Percentiles rank a stretch among this genome's conserved stretches.
phyloP scores from a whole-genome alignment of 768 basidiomycete genomes.

The Calocera viscosa region DNA sequence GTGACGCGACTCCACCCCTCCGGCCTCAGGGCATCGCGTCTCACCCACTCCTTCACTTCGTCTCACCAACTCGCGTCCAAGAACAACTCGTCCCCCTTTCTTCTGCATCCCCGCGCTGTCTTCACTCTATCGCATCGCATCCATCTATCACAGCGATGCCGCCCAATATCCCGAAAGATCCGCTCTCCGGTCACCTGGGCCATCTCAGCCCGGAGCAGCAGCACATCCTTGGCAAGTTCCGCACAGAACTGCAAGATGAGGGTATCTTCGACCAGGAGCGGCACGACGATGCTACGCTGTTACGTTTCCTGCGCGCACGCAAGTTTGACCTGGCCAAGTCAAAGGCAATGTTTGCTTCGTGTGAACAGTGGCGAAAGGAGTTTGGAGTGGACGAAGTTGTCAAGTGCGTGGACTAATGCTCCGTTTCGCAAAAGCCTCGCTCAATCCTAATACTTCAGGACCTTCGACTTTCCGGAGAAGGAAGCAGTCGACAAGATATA shows the following conservation, averaged over 20 bases:
- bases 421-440: slow-evolving; percentile 29
- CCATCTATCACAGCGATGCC: slow-evolving; percentile 1
- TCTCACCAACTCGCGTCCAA: too few relatives aligned
- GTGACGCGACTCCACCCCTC: too few relatives aligned
- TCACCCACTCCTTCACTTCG: too few relatives aligned
- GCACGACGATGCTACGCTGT: slow-evolving; percentile 57
- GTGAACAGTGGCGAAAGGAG: slow-evolving; percentile 82
- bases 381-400: slow-evolving; percentile 68
- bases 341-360: slow-evolving; percentile 68
- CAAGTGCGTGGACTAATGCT: too few relatives aligned
- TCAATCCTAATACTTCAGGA: slow-evolving; percentile 32
- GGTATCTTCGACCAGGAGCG: slow-evolving; percentile 48
- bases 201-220: slow-evolving; percentile 55
- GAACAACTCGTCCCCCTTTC: too few relatives aligned
- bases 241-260: slow-evolving; percentile 47
- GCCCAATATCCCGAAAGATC: slow-evolving; percentile 27
- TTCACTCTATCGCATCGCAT: background rate
- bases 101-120: background rate
- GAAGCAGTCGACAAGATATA: slow-evolving; percentile 79
- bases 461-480: slow-evolving; percentile 79
- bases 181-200: slow-evolving; percentile 62
- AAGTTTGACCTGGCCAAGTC: slow-evolving; percentile 77
- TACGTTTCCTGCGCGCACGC: slow-evolving; percentile 80
- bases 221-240: slow-evolving; percentile 55
- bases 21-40: too few relatives aligned